These are phyloP conservation scores for Rosa persica DNA, from an alignment of 306 rosid genomes.

Conservation along the genomic window DNA sequence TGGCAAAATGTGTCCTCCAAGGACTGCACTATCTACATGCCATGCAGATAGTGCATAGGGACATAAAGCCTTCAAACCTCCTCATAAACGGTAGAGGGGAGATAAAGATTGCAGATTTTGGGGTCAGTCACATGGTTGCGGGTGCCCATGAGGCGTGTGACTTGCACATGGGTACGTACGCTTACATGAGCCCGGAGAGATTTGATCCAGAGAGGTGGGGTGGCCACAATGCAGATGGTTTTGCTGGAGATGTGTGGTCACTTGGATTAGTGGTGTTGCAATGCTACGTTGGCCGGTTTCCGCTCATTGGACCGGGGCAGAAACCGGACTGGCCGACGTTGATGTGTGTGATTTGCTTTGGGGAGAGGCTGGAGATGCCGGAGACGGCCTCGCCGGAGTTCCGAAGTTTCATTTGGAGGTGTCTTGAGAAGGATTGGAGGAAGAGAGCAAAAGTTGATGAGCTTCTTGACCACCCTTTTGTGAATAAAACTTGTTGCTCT, in stretches of 20 bases:
- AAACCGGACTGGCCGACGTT: slow-evolving; percentile 58
- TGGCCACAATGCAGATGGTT: slow-evolving; percentile 44
- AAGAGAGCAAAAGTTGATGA: slow-evolving; percentile 55
- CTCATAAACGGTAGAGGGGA: slow-evolving; percentile 49
- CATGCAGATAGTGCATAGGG: slow-evolving; percentile 63
- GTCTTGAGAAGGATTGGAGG: slow-evolving; percentile 76
- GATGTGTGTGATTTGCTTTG: slow-evolving; percentile 63
- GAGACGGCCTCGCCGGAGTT: slow-evolving; percentile 47
- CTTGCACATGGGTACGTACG: slow-evolving; percentile 46
- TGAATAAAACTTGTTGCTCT: slow-evolving; percentile 15
- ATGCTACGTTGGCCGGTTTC: slow-evolving; percentile 53
- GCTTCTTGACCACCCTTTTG: slow-evolving; percentile 63
- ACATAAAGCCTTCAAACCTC: slow-evolving; percentile 68
- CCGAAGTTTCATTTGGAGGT: slow-evolving; percentile 45
- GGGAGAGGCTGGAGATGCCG: slow-evolving; percentile 50
- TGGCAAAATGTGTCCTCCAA: slow-evolving; percentile 47
- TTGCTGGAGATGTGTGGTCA: slow-evolving; percentile 67
- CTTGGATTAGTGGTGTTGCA: slow-evolving; percentile 60
- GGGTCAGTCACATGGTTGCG: slow-evolving; percentile 47
- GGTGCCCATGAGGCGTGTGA: slow-evolving; percentile 20
- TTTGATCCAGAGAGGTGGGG: slow-evolving; percentile 61
- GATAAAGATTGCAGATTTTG: slow-evolving; percentile 78
- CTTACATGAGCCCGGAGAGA: slow-evolving; percentile 76
- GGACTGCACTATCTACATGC: slow-evolving; percentile 55
- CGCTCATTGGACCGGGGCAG: slow-evolving; percentile 43